phyloP scores from a whole-genome alignment of 2,329 filamentous ascomycete species.

The Colletotrichum eleusines region DNA sequence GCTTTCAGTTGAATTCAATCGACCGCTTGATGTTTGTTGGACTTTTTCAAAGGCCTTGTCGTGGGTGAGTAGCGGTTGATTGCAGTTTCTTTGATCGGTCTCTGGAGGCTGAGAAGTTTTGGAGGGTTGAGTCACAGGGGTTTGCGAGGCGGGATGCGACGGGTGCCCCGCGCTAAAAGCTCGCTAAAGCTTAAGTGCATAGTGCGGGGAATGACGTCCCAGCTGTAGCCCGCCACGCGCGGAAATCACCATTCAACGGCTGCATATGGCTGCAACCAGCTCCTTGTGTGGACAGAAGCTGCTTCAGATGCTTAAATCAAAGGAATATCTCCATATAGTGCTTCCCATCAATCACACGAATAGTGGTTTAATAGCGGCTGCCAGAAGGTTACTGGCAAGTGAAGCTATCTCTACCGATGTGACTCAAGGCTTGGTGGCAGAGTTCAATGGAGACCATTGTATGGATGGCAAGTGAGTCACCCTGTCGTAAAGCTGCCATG shows the following conservation, averaged over 20 bases:
- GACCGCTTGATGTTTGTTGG: not conserved
- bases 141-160: conserved; percentile 40
- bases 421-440: too few species aligned
- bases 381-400: too few species aligned
- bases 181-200: conserved; percentile 42
- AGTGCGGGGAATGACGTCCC: conserved; percentile 39
- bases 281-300: not conserved
- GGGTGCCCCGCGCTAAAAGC: conserved; percentile 41
- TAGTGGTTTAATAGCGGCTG: too few species aligned
- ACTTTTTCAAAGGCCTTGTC: not conserved
- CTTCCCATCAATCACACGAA: not conserved
- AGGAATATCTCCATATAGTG: not conserved
- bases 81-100: conserved; percentile 17
- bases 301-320: not conserved
- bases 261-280: not conserved
- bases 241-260: conserved; percentile 12
- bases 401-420: too few species aligned
- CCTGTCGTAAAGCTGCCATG: too few species aligned
- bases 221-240: too few species aligned
- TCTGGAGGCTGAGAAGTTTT: conserved; percentile 39
- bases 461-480: too few species aligned
- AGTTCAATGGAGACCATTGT: too few species aligned
- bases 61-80: not conserved
- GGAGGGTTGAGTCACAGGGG: conserved; percentile 42
- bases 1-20: not conserved